Evolutionary conservation across 2,329 filamentous ascomycete species (phyloP), one percentile per base, ranked within the genome.

Genomic region (Colletotrichum higginsianum): DNA sequence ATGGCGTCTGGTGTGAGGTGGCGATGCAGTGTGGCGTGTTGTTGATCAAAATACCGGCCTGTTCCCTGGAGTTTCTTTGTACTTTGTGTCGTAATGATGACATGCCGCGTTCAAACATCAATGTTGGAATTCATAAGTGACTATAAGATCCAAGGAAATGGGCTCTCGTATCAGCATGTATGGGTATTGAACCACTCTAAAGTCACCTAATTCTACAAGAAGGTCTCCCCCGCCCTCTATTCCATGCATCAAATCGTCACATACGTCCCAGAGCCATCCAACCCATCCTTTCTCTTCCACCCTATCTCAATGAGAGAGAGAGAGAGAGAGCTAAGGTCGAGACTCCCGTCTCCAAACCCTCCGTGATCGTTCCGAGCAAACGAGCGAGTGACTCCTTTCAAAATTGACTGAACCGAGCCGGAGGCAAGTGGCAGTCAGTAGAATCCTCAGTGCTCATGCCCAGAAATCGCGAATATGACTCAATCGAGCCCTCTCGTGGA

Each of bases 111-210:
- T n/a, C 23, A 16, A 38, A 1, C 18, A 63, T 44, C 21, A 13
- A 7, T 42, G 38, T 21, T n/a, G 23, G 30, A 23, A 55, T 26
- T 38, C 38, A 21, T 38, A n/a, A 16, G 40, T 53, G 50, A n/a
- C 9, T 11, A 11, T 38, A 11, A 38, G 23, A 63, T 26, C 40
- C 8, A 15, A 16, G 18, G 7, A 16, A 4, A 38, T 38, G 2
- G 18, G 13, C 7, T 26, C 60, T 47, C 26, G 47, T 50, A 58
- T 53, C 66, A 63, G 55, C 52, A 72, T 64, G 60, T 72, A 69
- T 68, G 69, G 69, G 69, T 72, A 72, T 69, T 68, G 53, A 68
- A 58, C 66, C 58, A 63, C 66, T 69, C 57, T 64, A 72, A 53
- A 21, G 55, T 60, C 55, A 60, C 53, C 50, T 69, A 69, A 64